phyloP scores from a whole-genome alignment of 208 protist species.

The Crithidia fasciculata region DNA sequence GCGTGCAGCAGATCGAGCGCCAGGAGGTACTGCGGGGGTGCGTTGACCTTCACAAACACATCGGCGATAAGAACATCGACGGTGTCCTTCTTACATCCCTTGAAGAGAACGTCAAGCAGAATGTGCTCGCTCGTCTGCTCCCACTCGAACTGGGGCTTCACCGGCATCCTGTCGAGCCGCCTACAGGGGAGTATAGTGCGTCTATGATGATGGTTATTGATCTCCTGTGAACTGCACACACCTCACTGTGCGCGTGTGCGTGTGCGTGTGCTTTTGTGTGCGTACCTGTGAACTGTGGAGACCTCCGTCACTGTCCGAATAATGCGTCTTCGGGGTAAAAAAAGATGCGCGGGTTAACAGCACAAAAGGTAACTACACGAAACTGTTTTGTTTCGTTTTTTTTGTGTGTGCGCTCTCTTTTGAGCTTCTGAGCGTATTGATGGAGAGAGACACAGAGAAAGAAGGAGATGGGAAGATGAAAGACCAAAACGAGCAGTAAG shows the following conservation, averaged over 20 bases:
- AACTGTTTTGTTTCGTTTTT: no score
- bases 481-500: neutral
- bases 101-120: slow-evolving; percentile 72
- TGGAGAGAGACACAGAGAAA: slow-evolving; percentile 1
- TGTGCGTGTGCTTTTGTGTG: no score
- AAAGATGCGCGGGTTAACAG: no score
- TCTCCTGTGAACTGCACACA: no score
- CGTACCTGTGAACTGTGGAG: no score
- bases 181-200: no score
- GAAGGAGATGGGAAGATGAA: slow-evolving; percentile 1
- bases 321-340: no score
- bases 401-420: no score
- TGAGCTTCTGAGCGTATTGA: neutral
- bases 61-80: slow-evolving; percentile 89
- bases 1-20: slow-evolving; percentile 84
- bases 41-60: slow-evolving; percentile 88
- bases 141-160: slow-evolving; percentile 87
- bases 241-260: no score
- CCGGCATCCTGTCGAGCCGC: slow-evolving; percentile 59
- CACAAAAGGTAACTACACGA: no score
- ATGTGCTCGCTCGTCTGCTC: slow-evolving; percentile 84
- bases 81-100: slow-evolving; percentile 80
- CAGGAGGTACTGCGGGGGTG: slow-evolving; percentile 83
- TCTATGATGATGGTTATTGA: no score
- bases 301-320: no score